Percentiles rank a stretch among this genome's conserved stretches.
These are phyloP conservation scores for Dryas drummondii DNA, from an alignment of 306 rosid genomes.

Conservation along the genomic window DNA sequence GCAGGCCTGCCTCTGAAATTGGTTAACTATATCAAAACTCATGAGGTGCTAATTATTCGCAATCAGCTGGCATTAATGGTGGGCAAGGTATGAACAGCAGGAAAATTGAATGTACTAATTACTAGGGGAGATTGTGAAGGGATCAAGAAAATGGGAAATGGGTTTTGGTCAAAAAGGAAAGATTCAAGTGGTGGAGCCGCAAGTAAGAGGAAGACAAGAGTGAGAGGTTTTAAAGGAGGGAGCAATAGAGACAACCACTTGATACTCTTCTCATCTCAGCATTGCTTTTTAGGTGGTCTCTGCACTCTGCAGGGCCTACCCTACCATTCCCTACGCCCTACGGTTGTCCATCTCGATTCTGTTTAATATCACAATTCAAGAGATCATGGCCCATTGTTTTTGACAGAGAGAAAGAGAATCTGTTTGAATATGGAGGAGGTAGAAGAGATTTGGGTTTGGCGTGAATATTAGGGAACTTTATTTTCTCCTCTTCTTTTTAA, in stretches of 20 bases:
- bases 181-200: conserved; percentile 42
- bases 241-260: conserved; percentile 39
- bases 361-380: conserved; percentile 5
- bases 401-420: background rate
- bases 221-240: conserved; percentile 30
- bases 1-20: conserved; percentile 5
- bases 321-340: conserved; percentile 35
- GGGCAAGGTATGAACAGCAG: background rate
- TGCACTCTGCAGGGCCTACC: conserved; percentile 31
- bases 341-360: conserved; percentile 41
- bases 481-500: conserved; percentile 22
- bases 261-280: conserved; percentile 45
- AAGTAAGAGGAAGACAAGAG: conserved; percentile 26
- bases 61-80: background rate
- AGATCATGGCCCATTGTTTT: background rate
- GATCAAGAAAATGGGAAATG: conserved; percentile 23
- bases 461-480: conserved; percentile 3
- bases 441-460: background rate
- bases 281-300: conserved; percentile 56
- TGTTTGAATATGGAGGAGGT: background rate
- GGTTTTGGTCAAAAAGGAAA: conserved; percentile 55
- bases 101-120: background rate
- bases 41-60: background rate
- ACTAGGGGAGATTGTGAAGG: conserved; percentile 1
- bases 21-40: background rate